These are phyloP conservation scores for Hypoxylon sp. DNA, from an alignment of 2,329 filamentous ascomycete species.

Conservation along the genomic window DNA sequence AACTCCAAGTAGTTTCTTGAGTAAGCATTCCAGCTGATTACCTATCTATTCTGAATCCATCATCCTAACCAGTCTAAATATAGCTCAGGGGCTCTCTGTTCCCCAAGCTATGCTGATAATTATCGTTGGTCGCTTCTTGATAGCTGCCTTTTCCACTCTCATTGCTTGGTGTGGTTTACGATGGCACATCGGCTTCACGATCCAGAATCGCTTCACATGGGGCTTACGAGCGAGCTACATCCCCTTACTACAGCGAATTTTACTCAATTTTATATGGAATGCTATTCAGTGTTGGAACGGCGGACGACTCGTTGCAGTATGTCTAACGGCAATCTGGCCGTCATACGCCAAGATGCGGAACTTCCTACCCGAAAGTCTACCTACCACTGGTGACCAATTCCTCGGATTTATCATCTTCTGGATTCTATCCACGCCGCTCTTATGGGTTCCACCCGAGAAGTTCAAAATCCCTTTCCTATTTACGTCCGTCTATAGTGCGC, in stretches of 20 bases:
- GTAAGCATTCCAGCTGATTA: constrained; percentile 29
- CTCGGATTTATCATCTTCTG: constrained; percentile 68
- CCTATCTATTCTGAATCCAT: background rate
- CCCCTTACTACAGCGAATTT: constrained; percentile 61
- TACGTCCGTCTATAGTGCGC: constrained; percentile 60
- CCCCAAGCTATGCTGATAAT: constrained; percentile 64
- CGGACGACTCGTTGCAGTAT: constrained; percentile 54
- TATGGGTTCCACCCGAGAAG: constrained; percentile 65
- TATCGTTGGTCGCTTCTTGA: constrained; percentile 59
- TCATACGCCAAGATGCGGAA: constrained; percentile 62
- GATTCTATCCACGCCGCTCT: constrained; percentile 63
- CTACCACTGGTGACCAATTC: constrained; percentile 60
- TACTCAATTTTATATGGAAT: constrained; percentile 67
- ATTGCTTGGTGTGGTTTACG: constrained; percentile 64
- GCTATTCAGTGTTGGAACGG: constrained; percentile 61
- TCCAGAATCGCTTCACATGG: constrained; percentile 66
- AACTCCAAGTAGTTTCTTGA: constrained; percentile 62
- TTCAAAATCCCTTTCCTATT: constrained; percentile 64
- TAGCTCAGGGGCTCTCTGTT: constrained; percentile 62
- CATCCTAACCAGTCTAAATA: constrained; percentile 6
- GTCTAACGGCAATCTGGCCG: constrained; percentile 63
- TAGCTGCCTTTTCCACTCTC: constrained; percentile 60
- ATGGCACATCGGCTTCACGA: constrained; percentile 66
- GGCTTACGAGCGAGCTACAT: constrained; percentile 65
- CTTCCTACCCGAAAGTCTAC: constrained; percentile 59